phyloP scores from a whole-genome alignment of 1,139 yeast genomes.

The Komagataea norvegica region DNA sequence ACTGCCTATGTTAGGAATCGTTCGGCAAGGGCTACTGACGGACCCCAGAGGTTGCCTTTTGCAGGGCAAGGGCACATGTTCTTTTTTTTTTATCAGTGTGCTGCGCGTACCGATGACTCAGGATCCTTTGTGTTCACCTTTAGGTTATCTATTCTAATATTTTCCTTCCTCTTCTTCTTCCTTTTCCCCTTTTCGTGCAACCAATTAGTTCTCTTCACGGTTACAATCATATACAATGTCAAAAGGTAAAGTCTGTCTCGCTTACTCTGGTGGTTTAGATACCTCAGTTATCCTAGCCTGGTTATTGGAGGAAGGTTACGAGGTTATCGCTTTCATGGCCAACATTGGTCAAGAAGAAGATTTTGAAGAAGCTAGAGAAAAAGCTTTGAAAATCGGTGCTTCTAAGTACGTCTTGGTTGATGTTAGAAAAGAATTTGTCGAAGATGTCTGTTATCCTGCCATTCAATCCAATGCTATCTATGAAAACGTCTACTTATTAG shows the following conservation, averaged over 20 bases:
- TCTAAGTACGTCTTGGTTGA: conserved; percentile 91
- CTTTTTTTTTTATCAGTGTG: background rate
- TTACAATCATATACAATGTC: conserved; percentile 61
- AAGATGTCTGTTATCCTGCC: conserved; percentile 89
- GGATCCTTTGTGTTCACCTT: background rate
- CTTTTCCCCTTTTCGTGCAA: background rate
- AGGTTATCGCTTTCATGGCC: conserved; percentile 96
- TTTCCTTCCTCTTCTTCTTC: background rate
- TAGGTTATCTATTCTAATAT: background rate
- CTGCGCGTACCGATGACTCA: conserved; percentile 6
- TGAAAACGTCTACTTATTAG: conserved; percentile 92
- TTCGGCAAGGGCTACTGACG: background rate
- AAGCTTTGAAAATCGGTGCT: conserved; percentile 96
- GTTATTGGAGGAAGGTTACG: conserved; percentile 96
- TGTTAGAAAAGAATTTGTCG: conserved; percentile 91
- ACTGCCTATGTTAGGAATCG: too few species aligned
- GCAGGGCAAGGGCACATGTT: background rate
- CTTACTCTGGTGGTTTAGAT: conserved; percentile 98
- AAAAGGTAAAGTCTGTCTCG: conserved; percentile 97
- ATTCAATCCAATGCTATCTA: conserved; percentile 95
- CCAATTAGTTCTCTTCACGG: background rate
- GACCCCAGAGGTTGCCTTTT: background rate
- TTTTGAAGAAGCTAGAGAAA: conserved; percentile 93
- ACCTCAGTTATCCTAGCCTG: conserved; percentile 97
- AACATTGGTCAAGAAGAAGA: conserved; percentile 99